Percentiles rank a stretch among this genome's conserved stretches.
These are phyloP conservation scores for Colletotrichum phormii DNA, from an alignment of 2,329 filamentous ascomycete species.

Conservation along the genomic window DNA sequence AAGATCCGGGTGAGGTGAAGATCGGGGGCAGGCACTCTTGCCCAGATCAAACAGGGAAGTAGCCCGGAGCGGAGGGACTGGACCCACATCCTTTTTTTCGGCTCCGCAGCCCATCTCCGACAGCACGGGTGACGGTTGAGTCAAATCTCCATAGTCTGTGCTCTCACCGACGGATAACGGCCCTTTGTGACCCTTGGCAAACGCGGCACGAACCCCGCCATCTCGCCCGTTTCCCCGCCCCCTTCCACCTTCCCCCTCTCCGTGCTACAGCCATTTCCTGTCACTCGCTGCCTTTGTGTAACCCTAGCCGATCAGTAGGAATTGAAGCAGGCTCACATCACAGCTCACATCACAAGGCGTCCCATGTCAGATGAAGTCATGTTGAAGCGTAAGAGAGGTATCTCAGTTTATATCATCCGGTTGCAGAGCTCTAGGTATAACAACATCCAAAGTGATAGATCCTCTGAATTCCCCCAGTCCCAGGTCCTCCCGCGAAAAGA, in stretches of 20 bases:
- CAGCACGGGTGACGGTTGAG: neutral
- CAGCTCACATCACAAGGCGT: neutral
- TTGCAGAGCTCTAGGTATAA: constrained; percentile 28
- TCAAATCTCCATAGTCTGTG: neutral
- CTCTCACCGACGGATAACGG: neutral
- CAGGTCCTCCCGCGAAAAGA: neutral
- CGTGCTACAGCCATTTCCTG: neutral
- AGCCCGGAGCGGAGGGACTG: neutral
- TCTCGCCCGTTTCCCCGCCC: neutral
- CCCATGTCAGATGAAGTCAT: neutral
- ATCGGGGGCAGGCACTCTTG: neutral
- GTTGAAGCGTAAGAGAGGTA: constrained; percentile 32
- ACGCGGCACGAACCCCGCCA: neutral
- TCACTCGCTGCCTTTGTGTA: neutral
- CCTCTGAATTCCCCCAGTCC: neutral
- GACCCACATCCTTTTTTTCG: neutral
- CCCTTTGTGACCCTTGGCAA: neutral
- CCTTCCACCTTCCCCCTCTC: neutral
- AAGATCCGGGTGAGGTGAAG: neutral
- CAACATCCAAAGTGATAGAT: constrained; percentile 13
- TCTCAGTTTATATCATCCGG: constrained; percentile 37
- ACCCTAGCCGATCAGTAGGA: too few relatives aligned
- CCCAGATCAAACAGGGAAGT: neutral
- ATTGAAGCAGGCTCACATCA: too few relatives aligned
- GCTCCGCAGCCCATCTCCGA: neutral